phyloP scores from a whole-genome alignment of 2,329 filamentous ascomycete genomes.

The Fusarium miscanthi region DNA sequence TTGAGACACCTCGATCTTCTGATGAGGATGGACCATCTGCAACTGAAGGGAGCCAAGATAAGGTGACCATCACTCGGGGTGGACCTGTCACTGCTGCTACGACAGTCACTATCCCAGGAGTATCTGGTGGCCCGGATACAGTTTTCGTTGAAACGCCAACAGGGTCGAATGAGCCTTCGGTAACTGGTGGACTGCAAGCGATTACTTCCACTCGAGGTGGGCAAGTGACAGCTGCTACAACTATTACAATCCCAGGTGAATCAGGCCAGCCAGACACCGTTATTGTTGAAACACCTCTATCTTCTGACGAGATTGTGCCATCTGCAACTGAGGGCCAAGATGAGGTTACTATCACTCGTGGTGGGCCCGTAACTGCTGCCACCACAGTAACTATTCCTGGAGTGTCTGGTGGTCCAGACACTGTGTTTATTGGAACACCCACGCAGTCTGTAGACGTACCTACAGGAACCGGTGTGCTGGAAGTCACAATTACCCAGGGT shows the following conservation, averaged over 20 bases:
- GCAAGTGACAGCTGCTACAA: neutral
- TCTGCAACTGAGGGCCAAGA: neutral
- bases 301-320: accelerated
- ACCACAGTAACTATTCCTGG: neutral
- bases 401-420: neutral
- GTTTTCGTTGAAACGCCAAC: neutral
- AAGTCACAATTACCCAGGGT: neutral
- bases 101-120: neutral
- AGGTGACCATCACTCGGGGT: neutral
- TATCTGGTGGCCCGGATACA: neutral
- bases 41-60: neutral
- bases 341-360: neutral
- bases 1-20: neutral
- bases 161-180: neutral
- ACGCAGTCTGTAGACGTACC: neutral
- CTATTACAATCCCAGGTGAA: neutral
- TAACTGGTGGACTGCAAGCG: neutral
- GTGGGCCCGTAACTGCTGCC: neutral
- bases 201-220: constrained; percentile 1
- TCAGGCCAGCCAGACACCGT: neutral
- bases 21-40: accelerated
- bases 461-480: no score
- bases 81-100: neutral
- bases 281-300: neutral
- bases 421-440: neutral